phyloP scores from a whole-genome alignment of 73 alveolate genomes.

The Tetrahymena thermophila region DNA sequence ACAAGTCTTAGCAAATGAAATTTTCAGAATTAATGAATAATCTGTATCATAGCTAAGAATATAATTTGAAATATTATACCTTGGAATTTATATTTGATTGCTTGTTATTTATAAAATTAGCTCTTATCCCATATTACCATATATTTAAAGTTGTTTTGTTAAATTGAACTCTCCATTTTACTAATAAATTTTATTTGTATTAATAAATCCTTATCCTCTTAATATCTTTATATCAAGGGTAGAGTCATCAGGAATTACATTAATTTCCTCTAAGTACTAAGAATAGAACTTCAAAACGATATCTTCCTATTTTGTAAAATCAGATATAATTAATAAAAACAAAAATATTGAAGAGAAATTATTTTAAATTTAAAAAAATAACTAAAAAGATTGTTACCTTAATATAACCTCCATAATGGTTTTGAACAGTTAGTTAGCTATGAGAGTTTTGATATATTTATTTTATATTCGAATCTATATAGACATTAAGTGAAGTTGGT shows the following conservation, averaged over 20 bases:
- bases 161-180: not conserved
- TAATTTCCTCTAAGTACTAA: too few species aligned
- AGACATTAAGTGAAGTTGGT: not conserved
- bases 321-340: too few species aligned
- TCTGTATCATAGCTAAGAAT: too few species aligned
- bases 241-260: not conserved
- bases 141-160: not conserved
- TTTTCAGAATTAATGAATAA: not conserved
- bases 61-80: not conserved
- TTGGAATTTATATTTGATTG: not conserved
- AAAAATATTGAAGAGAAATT: too few species aligned
- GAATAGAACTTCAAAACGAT: too few species aligned
- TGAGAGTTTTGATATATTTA: too few species aligned
- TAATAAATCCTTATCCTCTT: not conserved
- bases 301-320: too few species aligned
- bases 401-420: not conserved
- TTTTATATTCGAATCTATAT: too few species aligned
- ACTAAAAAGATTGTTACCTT: not conserved
- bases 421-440: not conserved
- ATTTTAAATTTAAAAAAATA: too few species aligned
- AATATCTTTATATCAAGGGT: not conserved
- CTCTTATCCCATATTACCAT: not conserved
- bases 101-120: not conserved
- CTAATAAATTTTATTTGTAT: too few species aligned
- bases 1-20: too few species aligned